Evolutionary conservation across 148 eudicot species (phyloP).

Genomic region (Arbutus unedo): DNA sequence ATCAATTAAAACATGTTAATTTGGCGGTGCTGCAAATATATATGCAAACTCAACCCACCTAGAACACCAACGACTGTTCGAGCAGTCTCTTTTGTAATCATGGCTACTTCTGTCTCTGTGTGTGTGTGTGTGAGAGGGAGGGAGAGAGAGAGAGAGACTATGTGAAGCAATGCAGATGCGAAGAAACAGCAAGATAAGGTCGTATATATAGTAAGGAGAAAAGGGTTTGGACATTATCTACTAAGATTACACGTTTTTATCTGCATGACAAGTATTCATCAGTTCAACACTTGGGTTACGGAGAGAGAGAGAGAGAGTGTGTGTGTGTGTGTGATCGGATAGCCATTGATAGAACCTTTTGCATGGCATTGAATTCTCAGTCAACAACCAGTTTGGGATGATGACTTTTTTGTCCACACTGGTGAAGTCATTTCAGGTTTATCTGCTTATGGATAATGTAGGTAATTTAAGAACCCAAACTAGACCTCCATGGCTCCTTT

Average conservation of each 20-base stretch:
- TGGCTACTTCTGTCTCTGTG: constrained; percentile 9
- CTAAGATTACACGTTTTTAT: constrained; percentile 3
- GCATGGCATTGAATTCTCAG: not conserved
- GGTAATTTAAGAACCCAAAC: not conserved
- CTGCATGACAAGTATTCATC: not conserved
- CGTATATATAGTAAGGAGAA: not conserved
- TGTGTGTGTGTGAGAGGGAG: not conserved
- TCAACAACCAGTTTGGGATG: not conserved
- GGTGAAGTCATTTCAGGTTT: not conserved
- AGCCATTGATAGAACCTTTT: not conserved
- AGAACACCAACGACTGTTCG: constrained; percentile 41
- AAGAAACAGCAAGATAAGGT: not conserved
- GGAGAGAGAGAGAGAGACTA: not conserved
- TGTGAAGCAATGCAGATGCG: not conserved
- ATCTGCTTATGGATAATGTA: not conserved
- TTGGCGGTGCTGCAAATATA: not conserved
- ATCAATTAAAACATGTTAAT: not conserved
- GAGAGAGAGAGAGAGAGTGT: not conserved
- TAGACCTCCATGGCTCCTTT: not conserved
- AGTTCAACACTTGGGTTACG: not conserved
- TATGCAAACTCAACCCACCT: constrained; percentile 12
- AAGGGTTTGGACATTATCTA: not conserved
- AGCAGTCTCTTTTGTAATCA: constrained; percentile 35
- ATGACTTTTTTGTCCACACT: not conserved
- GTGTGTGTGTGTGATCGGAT: not conserved